Conservation (phyloP, 1,139 yeast genomes). For the Candida tetrigidarum region DNA sequence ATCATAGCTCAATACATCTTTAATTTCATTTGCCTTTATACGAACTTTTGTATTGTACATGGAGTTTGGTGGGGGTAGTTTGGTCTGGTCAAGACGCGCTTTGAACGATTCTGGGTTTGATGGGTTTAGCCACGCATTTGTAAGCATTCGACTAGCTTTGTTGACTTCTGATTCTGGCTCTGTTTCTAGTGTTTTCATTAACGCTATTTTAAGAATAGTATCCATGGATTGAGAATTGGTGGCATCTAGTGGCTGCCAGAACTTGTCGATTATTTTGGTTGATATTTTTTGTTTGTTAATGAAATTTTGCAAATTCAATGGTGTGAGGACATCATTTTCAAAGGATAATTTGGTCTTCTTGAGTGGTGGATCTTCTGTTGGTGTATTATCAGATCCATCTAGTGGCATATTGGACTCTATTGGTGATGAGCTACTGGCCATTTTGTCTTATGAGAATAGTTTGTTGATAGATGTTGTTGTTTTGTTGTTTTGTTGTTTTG, state of each 20-base stretch:
- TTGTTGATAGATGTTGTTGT: not conserved
- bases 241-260: slow-evolving; percentile 38
- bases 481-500: not conserved
- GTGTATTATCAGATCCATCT: not conserved
- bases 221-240: slow-evolving; percentile 27
- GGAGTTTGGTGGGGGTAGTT: slow-evolving; percentile 35
- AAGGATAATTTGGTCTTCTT: slow-evolving; percentile 8
- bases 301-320: not conserved
- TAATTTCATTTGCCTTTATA: slow-evolving; percentile 23
- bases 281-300: slow-evolving; percentile 7
- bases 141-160: slow-evolving; percentile 33
- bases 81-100: slow-evolving; percentile 35
- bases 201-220: slow-evolving; percentile 33
- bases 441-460: not conserved
- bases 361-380: not conserved
- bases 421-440: not conserved
- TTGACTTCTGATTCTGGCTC: slow-evolving; percentile 21
- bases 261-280: slow-evolving; percentile 20
- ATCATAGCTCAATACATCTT: slow-evolving; percentile 38
- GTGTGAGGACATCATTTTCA: slow-evolving; percentile 8
- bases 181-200: slow-evolving; percentile 38
- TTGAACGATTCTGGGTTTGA: slow-evolving; percentile 31
- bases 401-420: not conserved
- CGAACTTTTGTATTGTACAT: slow-evolving; percentile 21
- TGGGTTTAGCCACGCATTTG: slow-evolving; percentile 36